Percentiles rank a stretch among this genome's conserved stretches.
These are phyloP conservation scores for Verruconis gallopava DNA, from an alignment of 2,329 filamentous ascomycete species.

Conservation along the genomic window DNA sequence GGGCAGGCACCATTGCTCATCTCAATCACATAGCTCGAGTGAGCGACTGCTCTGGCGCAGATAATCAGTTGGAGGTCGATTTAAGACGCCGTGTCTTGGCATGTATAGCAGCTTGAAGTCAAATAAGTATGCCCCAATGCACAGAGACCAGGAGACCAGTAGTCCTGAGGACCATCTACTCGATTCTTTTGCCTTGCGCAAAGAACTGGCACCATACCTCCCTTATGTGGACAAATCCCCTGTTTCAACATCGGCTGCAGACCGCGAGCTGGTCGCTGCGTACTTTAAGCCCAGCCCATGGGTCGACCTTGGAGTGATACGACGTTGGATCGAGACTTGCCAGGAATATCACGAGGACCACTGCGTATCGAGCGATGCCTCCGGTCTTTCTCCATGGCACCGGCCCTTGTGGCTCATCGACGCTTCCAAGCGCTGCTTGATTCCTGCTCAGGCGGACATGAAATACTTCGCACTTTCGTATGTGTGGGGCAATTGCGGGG, in stretches of 20 bases:
- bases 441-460: neutral
- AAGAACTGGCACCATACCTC: neutral
- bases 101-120: too few relatives aligned
- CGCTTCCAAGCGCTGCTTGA: neutral
- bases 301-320: neutral
- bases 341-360: neutral
- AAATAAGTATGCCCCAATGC: too few relatives aligned
- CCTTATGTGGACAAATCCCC: neutral
- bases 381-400: neutral
- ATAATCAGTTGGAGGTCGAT: too few relatives aligned
- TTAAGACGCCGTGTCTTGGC: too few relatives aligned
- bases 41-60: neutral
- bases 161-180: too few relatives aligned
- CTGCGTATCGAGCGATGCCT: too few relatives aligned
- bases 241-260: neutral
- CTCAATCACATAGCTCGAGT: neutral
- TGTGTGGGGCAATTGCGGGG: constrained; percentile 5
- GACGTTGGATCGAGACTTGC: neutral
- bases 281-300: neutral
- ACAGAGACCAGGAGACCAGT: too few relatives aligned
- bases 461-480: constrained; percentile 5
- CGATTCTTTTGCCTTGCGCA: too few relatives aligned
- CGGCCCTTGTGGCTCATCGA: neutral
- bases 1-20: constrained; percentile 6
- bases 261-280: neutral